Evolutionary conservation across 768 basidiomycete species (phyloP), one percentile per base, ranked within the genome.

Genomic region (Kwoniella dendrophila): DNA sequence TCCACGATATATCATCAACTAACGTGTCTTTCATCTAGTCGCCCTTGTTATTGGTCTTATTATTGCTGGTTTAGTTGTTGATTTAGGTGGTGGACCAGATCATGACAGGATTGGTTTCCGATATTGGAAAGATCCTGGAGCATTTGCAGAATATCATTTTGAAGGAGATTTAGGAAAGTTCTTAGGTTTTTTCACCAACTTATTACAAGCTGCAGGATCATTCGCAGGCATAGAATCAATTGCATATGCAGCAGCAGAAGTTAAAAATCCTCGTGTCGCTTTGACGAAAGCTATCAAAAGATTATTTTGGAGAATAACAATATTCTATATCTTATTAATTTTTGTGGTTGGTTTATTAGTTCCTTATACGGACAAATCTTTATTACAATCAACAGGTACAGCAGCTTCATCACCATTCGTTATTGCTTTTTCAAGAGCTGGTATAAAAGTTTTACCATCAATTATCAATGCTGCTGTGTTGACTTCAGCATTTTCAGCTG

Each of bases 381-480:
- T 78, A 18, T 67, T 71, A 20, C 64, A 69, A 34, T 60, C 58
- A 14, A 69, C 70, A 14, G 71, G 72, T 29, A 79, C 75, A 14
- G 78, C 78, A 20, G 73, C 74, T 3, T 71, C 70, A 2, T 77
- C 77, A 18, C 80, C 80, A 4, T 80, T 79, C 56, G 80, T 80
- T 20, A 64, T 79, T 34, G 78, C 77, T 16, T 76, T 77, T 62
- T 62, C 70, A 18, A 43, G 63, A 20, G 73, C 74, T 14, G 79
- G 79, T 24, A 76, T 80, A 62, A 70, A 69, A 50, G 71, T 43
- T 26, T 50, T 72, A 18, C 69, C 74, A 3, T 60, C 57, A 1
- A 64, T 76, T 56, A 71, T 77, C 69, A 77, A 77, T 62, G 74
- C 74, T 11, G 69, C 69, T 4, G 65, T 77, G n/a, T 49, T 77